A percentile compares a stretch with the other conserved stretches of the same genome.
Evolutionary conservation across 805 yeast species (phyloP).

Genomic region (Tetrapisispora nanseiensis): DNA sequence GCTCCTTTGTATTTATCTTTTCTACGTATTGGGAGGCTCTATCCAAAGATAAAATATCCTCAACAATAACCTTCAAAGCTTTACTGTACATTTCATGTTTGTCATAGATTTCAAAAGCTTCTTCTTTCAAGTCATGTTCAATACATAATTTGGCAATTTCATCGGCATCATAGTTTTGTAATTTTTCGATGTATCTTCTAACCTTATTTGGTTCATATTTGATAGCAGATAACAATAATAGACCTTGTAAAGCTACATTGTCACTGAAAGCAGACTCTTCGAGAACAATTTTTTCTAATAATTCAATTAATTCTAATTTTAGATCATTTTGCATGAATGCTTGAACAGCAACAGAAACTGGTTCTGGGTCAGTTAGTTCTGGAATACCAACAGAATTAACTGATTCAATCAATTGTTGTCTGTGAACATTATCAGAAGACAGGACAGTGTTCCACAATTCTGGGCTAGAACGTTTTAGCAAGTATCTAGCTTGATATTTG

Average conservation of each 20-base stretch:
- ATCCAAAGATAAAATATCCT: constrained; percentile 86
- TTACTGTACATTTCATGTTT: constrained; percentile 66
- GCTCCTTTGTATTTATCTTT: constrained; percentile 70
- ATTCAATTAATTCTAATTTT: constrained; percentile 86
- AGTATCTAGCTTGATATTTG: constrained; percentile 97
- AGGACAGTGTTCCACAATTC: constrained; percentile 76
- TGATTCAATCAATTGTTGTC: constrained; percentile 88
- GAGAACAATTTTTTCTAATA: constrained; percentile 87
- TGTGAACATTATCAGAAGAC: constrained; percentile 64
- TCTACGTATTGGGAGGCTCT: constrained; percentile 92
- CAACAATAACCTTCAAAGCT: constrained; percentile 86
- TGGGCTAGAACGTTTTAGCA: constrained; percentile 79
- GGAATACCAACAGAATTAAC: constrained; percentile 95
- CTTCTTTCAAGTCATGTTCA: constrained; percentile 82
- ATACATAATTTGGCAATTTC: constrained; percentile 91
- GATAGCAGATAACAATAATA: constrained; percentile 86
- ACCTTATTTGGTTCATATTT: constrained; percentile 90
- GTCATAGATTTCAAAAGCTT: constrained; percentile 86
- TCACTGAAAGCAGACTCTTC: constrained; percentile 97
- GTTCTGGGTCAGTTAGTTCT: constrained; percentile 85
- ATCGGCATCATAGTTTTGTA: constrained; percentile 83
- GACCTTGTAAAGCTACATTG: constrained; percentile 88
- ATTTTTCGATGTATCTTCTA: constrained; percentile 69
- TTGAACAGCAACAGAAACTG: constrained; percentile 85
- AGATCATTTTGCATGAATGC: constrained; percentile 93